Base-by-base conservation (phyloP, 768 basidiomycete species). In the Hydnomerulius pinastri region DNA sequence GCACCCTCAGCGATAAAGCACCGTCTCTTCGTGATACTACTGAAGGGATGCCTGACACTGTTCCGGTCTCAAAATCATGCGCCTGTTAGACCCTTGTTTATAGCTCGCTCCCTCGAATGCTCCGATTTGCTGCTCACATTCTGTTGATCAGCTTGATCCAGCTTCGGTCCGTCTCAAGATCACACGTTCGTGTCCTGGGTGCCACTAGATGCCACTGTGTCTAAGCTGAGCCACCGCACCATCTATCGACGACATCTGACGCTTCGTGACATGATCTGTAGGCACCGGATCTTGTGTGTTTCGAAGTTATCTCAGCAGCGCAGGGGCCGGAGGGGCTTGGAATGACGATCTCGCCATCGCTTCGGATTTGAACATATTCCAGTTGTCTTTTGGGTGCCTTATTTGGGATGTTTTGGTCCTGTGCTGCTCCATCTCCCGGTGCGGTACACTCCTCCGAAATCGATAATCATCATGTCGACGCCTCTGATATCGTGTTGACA, bases 381-480 rank as follows among this genome's bases (percentile, higher is more conserved):
- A 21, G 39, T 25, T 25, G 21, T 40, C 8, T 21, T 40, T 40
- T 40, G 6, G 10, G 15, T 25, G 11, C 44, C 23, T 13, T 12
- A 25, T 27, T 8, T 35, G 35, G 35, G 6, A 13, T 15, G 15
- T n/a, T 25, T 13, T 24, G 9, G 12, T n/a, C 13, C 13, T 25
- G 23, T 40, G 13, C 11, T 15, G 10, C 25, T 25, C 2, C 12
- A 4, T 35, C 33, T 35, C 23, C 23, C 39, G n/a, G 38, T 38
- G 21, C 15, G 42, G 32, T 13, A 15, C 24, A 7, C 20, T 35
- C 32, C 28, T 46, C 54, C 44, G 36, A 43, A 23, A 48, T 52
- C 29, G 51, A 53, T 53, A 42, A 42, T 53, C 46, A 27, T 11
- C 8, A 33, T n/a, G 23, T 23, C 32, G 25, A 12, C 25, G 35